Evolutionary conservation across 208 protist genomes (phyloP).

Genomic region (Angomonas deanei): DNA sequence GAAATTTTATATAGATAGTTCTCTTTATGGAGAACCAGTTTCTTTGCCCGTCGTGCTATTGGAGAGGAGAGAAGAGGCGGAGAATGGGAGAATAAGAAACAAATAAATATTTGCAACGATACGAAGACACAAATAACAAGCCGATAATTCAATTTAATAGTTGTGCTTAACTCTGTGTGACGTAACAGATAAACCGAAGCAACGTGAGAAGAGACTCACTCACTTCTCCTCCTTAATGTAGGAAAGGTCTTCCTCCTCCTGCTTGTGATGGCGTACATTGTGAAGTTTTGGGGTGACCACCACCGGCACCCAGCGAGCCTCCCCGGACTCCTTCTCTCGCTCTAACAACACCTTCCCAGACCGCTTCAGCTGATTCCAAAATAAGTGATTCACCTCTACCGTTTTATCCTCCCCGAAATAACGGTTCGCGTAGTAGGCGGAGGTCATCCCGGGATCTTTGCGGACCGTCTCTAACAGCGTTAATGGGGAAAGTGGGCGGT

Average conservation of each 20-base stretch:
- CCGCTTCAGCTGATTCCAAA: slow-evolving; percentile 77
- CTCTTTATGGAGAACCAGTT: too few species aligned
- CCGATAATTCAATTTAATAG: too few species aligned
- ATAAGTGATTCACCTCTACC: slow-evolving; percentile 50
- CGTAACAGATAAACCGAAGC: too few species aligned
- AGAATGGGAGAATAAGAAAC: too few species aligned
- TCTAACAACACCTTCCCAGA: slow-evolving; percentile 69
- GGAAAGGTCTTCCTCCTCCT: slow-evolving; percentile 74
- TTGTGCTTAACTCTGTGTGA: too few species aligned
- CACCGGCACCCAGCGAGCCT: slow-evolving; percentile 72
- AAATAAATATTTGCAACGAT: too few species aligned
- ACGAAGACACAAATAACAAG: too few species aligned
- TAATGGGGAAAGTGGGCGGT: slow-evolving; percentile 35
- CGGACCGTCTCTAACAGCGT: slow-evolving; percentile 66
- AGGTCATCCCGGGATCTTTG: slow-evolving; percentile 76
- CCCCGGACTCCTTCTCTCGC: slow-evolving; percentile 45
- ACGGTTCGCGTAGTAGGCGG: slow-evolving; percentile 80
- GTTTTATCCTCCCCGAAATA: slow-evolving; percentile 65
- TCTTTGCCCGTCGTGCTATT: too few species aligned
- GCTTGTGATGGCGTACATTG: slow-evolving; percentile 43
- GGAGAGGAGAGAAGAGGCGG: too few species aligned
- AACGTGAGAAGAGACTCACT: too few species aligned
- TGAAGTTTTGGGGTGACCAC: slow-evolving; percentile 48
- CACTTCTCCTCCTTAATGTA: slow-evolving; percentile 29
- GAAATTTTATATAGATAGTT: too few species aligned